These are phyloP conservation scores for Claviceps arundinis DNA, from an alignment of 2,329 filamentous ascomycete species.

Conservation along the genomic window DNA sequence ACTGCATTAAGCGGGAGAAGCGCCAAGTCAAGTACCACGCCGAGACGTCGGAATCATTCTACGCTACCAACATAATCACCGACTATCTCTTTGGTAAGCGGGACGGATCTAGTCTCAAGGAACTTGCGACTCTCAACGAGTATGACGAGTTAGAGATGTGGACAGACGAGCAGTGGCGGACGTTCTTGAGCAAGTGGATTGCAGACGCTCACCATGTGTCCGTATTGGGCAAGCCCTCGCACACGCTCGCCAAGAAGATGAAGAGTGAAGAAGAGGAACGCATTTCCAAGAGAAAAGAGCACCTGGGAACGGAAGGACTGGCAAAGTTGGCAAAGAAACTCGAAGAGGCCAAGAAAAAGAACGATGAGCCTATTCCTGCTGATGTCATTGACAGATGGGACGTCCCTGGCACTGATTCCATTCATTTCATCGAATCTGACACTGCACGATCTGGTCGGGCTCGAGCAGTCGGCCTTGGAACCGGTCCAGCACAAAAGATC, in stretches of 20 bases:
- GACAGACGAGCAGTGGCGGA: constrained; percentile 73
- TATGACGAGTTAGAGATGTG: constrained; percentile 63
- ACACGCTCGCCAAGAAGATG: constrained; percentile 62
- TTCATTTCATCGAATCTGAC: constrained; percentile 83
- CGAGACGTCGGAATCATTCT: constrained; percentile 69
- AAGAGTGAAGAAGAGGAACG: constrained; percentile 71
- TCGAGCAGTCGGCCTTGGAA: constrained; percentile 50
- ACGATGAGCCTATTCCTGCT: constrained; percentile 73
- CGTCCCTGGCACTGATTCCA: constrained; percentile 77
- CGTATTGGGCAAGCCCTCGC: constrained; percentile 75
- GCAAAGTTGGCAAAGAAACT: constrained; percentile 61
- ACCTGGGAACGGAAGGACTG: constrained; percentile 71
- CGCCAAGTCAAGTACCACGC: constrained; percentile 73
- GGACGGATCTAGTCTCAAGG: constrained; percentile 62
- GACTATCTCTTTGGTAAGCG: constrained; percentile 84
- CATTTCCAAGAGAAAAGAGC: constrained; percentile 63
- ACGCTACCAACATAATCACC: constrained; percentile 73
- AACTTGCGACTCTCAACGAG: constrained; percentile 42
- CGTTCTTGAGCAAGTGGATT: constrained; percentile 73
- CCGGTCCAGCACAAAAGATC: constrained; percentile 59
- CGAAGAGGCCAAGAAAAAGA: constrained; percentile 73
- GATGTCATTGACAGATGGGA: constrained; percentile 69
- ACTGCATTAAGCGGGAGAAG: constrained; percentile 72
- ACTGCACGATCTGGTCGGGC: constrained; percentile 76
- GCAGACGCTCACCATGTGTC: constrained; percentile 76